Evolutionary conservation across 345 rosid species (phyloP).

Genomic region (Populus deltoides): DNA sequence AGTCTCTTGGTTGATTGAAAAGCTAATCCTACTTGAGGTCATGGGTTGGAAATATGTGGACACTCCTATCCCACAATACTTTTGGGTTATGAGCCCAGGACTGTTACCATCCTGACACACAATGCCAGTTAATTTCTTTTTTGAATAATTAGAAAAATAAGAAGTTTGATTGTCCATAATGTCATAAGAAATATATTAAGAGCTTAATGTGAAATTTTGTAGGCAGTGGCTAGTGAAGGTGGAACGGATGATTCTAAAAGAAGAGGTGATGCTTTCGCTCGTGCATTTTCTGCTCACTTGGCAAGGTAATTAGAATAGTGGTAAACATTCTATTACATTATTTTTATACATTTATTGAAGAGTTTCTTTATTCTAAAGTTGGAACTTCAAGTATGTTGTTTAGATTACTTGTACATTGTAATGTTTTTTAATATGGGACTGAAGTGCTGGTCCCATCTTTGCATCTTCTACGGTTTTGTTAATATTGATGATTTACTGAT

Average conservation of each 20-base stretch:
- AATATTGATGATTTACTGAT: background rate
- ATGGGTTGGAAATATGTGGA: background rate
- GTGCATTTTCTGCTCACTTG: constrained; percentile 98
- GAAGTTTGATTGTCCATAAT: background rate
- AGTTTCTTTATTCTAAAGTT: background rate
- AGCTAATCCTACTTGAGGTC: background rate
- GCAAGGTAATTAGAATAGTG: constrained; percentile 54
- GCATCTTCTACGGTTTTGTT: background rate
- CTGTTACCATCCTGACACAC: background rate
- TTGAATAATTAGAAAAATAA: background rate
- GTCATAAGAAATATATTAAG: background rate
- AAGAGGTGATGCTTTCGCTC: constrained; percentile 98
- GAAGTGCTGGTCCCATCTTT: background rate
- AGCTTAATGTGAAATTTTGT: constrained; percentile 27
- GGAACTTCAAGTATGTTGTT: background rate
- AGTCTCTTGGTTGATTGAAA: background rate
- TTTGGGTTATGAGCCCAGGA: background rate
- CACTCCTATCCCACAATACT: background rate
- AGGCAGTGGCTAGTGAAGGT: constrained; percentile 99
- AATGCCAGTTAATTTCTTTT: background rate
- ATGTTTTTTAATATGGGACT: background rate
- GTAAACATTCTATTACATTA: background rate
- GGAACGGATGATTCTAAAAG: constrained; percentile 95
- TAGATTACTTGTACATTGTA: background rate
- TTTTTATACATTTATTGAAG: background rate